Evolutionary conservation across 768 basidiomycete species (phyloP).

Genomic region (Arthromyces matolae): DNA sequence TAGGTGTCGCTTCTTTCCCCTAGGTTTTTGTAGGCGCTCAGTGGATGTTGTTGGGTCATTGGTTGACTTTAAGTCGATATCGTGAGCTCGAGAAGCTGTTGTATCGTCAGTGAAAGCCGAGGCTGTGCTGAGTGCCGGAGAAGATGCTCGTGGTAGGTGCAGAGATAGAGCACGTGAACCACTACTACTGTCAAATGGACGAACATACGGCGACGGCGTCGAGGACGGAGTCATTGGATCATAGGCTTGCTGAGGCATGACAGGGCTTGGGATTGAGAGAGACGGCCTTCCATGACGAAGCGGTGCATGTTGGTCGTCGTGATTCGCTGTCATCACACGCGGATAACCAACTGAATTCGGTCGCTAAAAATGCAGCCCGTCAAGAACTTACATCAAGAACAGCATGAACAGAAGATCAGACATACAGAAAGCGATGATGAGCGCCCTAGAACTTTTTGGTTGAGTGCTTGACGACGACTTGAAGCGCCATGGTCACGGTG

Average conservation of each 20-base stretch:
- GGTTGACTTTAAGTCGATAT: slow-evolving; percentile 11
- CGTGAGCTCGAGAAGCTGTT: slow-evolving; percentile 35
- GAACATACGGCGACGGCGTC: slow-evolving; percentile 44
- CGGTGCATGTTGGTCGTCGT: slow-evolving; percentile 26
- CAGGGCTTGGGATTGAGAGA: slow-evolving; percentile 24
- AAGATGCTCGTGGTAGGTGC: slow-evolving; percentile 47
- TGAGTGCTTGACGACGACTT: slow-evolving; percentile 38
- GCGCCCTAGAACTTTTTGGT: slow-evolving; percentile 3
- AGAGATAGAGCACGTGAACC: slow-evolving; percentile 39
- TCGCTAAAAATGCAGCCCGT: slow-evolving; percentile 12
- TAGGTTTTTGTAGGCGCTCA: slow-evolving; percentile 5
- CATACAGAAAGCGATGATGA: slow-evolving; percentile 17
- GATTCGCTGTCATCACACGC: slow-evolving; percentile 38
- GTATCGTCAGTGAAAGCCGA: slow-evolving; percentile 54
- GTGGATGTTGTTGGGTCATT: slow-evolving; percentile 10
- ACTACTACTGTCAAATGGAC: slow-evolving; percentile 39
- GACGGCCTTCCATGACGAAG: slow-evolving; percentile 32
- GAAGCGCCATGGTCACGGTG: slow-evolving; percentile 26
- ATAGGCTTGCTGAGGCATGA: slow-evolving; percentile 35
- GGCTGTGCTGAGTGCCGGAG: slow-evolving; percentile 58
- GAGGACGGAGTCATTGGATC: slow-evolving; percentile 44
- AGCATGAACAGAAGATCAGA: slow-evolving; percentile 1
- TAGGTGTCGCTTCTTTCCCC: slow-evolving; percentile 71
- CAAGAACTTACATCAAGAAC: too few relatives aligned
- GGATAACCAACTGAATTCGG: slow-evolving; percentile 31